phyloP scores from a whole-genome alignment of 352 stramenopile species.

The Phytophthora sojae region DNA sequence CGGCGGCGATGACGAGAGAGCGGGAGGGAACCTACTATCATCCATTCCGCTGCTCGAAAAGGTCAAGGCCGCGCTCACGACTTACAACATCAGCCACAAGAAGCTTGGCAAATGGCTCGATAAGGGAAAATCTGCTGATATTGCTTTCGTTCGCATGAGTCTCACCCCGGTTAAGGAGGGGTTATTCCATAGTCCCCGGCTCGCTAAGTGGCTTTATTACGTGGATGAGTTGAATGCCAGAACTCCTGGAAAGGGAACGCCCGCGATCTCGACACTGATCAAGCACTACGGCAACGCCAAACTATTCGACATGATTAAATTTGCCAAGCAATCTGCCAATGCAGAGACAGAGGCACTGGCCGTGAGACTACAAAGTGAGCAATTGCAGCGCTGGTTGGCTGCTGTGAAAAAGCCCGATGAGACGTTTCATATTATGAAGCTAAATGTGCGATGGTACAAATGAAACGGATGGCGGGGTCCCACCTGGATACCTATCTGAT shows the following conservation, averaged over 20 bases:
- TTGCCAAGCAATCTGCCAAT: not conserved
- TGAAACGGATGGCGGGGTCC: too few species aligned
- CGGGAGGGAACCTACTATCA: too few species aligned
- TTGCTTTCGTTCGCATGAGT: not conserved
- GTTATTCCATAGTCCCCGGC: not conserved
- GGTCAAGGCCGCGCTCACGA: too few species aligned
- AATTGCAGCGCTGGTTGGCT: not conserved
- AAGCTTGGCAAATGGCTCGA: not conserved
- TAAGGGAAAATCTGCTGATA: not conserved
- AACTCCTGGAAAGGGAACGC: not conserved
- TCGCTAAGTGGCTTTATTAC: not conserved
- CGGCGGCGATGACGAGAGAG: too few species aligned
- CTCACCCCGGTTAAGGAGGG: not conserved
- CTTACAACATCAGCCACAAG: not conserved
- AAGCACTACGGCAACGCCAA: not conserved
- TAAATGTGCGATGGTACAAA: not conserved
- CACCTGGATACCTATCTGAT: too few species aligned
- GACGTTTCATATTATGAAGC: not conserved
- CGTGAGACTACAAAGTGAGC: not conserved
- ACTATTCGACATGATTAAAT: not conserved
- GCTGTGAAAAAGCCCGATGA: not conserved
- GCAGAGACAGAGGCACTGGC: not conserved
- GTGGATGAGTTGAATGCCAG: not conserved
- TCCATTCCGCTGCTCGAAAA: too few species aligned
- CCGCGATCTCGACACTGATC: not conserved